Evolutionary conservation across 257 asterid genomes (phyloP), one percentile per base, ranked within the genome.

Genomic region (Solanum habrochaites): DNA sequence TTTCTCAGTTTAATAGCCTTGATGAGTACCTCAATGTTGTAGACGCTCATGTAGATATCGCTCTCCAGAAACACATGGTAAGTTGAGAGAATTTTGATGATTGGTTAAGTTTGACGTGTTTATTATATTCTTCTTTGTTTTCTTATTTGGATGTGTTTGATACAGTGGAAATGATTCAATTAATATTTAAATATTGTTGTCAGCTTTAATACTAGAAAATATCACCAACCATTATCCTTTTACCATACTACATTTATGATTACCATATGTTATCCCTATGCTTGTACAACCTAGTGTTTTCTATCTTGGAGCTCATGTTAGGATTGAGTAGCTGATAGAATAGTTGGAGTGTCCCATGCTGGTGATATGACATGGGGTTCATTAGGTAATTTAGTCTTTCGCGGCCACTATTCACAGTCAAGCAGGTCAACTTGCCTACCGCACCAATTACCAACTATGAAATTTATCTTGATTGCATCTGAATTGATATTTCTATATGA

Each of bases 61-160:
- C 93, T 87, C 90, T 95, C 88, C 98, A 92, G 92, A 92, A 91
- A 90, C 94, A 93, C 86, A 87, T 90, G 95, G 99, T 96, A 92
- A 90, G 90, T 89, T 85, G 56, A 86, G 27, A 67, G 73, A 64
- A 11, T 52, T 49, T 35, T 69, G 64, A 31, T 32, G 21, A 47
- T 49, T 32, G 10, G 74, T 8, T 45, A 77, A 43, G 39, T 25
- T 77, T 77, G 29, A 77, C 4, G 8, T 77, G 31, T 43, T 27
- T 43, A 25, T 15, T 42, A 42, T 42, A 4, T 75, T 42, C 60
- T 42, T 75, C 35, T n/a, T n/a, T 25, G 39, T n/a, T 25, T 21
- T 77, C 83, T 25, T 77, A 43, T 43, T 43, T 77, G 39, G 83
- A 77, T 77, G 62, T 77, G 83, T 43, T 43, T 14, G 62, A 11